phyloP scores from a whole-genome alignment of 2,329 filamentous ascomycete species.

The Claviceps capensis region DNA sequence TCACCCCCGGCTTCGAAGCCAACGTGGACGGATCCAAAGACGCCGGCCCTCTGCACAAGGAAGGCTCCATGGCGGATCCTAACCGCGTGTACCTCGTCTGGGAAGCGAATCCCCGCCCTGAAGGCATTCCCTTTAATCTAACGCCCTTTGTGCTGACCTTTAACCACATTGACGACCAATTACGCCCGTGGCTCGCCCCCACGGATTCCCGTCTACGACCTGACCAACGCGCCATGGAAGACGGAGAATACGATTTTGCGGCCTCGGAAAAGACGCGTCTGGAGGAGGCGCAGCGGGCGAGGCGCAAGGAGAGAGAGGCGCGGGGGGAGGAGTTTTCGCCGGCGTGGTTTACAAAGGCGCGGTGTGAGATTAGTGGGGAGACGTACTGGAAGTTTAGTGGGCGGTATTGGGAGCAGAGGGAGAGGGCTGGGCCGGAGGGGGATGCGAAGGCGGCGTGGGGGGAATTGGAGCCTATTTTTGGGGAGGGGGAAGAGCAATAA shows the following conservation, averaged over 20 bases:
- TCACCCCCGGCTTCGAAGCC: slow-evolving; percentile 82
- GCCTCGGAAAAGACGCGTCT: slow-evolving; percentile 88
- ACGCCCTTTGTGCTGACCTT: slow-evolving; percentile 92
- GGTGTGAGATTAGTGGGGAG: slow-evolving; percentile 70
- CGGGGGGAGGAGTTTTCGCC: slow-evolving; percentile 71
- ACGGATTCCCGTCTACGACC: slow-evolving; percentile 89
- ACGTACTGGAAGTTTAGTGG: slow-evolving; percentile 82
- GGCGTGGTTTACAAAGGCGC: slow-evolving; percentile 68
- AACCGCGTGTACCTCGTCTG: slow-evolving; percentile 80
- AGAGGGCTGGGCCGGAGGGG: slow-evolving; percentile 48
- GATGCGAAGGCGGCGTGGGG: slow-evolving; percentile 48
- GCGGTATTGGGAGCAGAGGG: slow-evolving; percentile 71
- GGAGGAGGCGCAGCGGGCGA: slow-evolving; percentile 78
- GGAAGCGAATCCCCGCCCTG: slow-evolving; percentile 71
- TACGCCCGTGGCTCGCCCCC: slow-evolving; percentile 65
- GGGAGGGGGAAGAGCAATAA: slow-evolving; percentile 16
- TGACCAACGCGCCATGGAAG: slow-evolving; percentile 96
- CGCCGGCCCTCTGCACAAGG: slow-evolving; percentile 24
- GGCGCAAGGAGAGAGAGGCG: slow-evolving; percentile 58
- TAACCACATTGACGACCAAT: slow-evolving; percentile 79
- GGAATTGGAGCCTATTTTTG: slow-evolving; percentile 63
- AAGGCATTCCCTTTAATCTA: slow-evolving; percentile 87
- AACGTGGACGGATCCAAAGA: slow-evolving; percentile 45
- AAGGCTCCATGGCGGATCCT: slow-evolving; percentile 46
- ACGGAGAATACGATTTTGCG: slow-evolving; percentile 90